Evolutionary conservation across 176 grass and related monocot species (phyloP), one percentile per base, ranked within the genome.

Genomic region (Olyra latifolia): DNA sequence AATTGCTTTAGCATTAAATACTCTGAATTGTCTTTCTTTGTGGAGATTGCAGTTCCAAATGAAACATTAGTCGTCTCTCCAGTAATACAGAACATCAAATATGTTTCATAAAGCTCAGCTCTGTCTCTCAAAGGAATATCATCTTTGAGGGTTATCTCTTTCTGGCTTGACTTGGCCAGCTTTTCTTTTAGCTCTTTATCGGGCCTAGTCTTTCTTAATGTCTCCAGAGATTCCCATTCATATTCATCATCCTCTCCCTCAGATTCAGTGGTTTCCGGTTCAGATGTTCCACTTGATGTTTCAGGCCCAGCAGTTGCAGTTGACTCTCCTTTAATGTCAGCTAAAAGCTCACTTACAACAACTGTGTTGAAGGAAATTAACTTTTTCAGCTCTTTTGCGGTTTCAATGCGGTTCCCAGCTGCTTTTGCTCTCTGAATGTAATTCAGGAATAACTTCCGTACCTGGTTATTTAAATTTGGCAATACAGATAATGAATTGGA

Each of bases 111-210:
- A 17, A 99, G 57, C 76, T 99, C 88, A 69, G 96, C 84, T 78
- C 84, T 93, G 54, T 99, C 96, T 57, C 84, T 91, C 60, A 93
- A 81, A 67, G 90, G 71, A 77, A 99, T 66, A 76, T 99, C 96
- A 75, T 95, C 90, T 58, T 89, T 95, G 82, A 99, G 82, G 50
- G 86, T 99, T 91, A 99, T 95, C 71, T 99, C 90, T 69, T 90
- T 99, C 83, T 99, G 96, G 80, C 56, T 84, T 80, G 92, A 83
- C 66, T 88, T 86, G 28, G 48, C 75, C 71, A 91, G 81, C 76
- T 87, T 95, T 74, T 85, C 84, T 83, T 80, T 80, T 39, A 86
- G 70, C 35, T 85, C 87, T 87, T 89, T 93, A 77, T 86, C 82
- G 32, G 86, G 88, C 66, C 76, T 81, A 25, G 81, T 89, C 70